Conservation (phyloP, 306 rosid genomes). For the Pachyrhizus erosus region DNA sequence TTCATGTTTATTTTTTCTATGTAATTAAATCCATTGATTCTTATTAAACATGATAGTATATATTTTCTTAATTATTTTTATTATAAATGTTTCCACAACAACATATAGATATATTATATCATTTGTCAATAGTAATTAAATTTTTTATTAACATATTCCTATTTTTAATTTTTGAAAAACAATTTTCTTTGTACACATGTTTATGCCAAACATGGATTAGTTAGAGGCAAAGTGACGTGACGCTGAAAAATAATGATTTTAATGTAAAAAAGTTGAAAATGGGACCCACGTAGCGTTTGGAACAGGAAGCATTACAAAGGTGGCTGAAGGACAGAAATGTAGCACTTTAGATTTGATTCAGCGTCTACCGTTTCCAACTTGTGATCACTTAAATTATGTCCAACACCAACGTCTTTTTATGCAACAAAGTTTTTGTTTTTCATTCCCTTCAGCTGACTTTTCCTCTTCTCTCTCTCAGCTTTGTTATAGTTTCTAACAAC, state of each 20-base stretch:
- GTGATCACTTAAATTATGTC: background rate
- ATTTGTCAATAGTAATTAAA: too few relatives aligned
- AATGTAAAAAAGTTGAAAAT: background rate
- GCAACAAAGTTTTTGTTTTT: background rate
- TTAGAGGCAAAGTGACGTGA: background rate
- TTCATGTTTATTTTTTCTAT: background rate
- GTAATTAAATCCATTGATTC: background rate
- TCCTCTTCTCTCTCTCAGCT: background rate
- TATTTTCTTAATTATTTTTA: background rate
- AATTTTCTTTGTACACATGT: background rate
- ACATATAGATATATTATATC: background rate
- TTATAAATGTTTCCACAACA: background rate
- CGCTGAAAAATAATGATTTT: background rate
- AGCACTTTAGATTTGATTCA: background rate
- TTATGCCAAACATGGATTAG: background rate
- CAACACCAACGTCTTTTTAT: background rate
- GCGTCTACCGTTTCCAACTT: constrained; percentile 8
- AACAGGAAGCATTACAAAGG: background rate
- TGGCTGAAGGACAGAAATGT: background rate
- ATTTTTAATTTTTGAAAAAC: background rate
- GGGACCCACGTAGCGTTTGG: background rate
- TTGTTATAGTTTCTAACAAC: background rate
- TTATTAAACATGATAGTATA: background rate
- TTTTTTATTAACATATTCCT: background rate
- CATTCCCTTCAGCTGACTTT: constrained; percentile 28